Conservation (phyloP, 345 rosid genomes). For the Murraya paniculata region DNA sequence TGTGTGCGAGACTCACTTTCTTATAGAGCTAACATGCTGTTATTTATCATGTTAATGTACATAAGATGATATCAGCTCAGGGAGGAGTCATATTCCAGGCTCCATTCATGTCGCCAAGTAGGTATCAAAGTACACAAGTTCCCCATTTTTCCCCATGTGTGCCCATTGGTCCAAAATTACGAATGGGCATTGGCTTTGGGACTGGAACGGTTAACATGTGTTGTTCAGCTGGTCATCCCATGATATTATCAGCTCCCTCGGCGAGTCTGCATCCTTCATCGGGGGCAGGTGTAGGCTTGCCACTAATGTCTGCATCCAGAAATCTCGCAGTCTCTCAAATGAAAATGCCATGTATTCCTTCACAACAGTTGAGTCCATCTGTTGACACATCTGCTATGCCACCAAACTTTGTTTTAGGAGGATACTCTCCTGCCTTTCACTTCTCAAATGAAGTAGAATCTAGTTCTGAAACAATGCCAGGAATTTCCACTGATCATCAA, state of each 20-base stretch:
- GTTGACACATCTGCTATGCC: background rate
- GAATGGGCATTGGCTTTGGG: background rate
- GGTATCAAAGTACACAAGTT: background rate
- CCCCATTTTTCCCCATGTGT: background rate
- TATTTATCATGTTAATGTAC: background rate
- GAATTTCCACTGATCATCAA: background rate
- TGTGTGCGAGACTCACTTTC: too few relatives aligned
- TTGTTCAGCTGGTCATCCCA: background rate
- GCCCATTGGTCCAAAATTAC: background rate
- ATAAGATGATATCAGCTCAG: background rate
- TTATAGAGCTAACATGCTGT: background rate
- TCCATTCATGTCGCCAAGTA: background rate
- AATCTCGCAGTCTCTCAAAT: background rate
- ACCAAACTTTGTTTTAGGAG: background rate
- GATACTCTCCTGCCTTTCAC: background rate
- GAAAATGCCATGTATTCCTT: slow-evolving; percentile 2
- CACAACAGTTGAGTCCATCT: background rate
- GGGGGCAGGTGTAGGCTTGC: background rate
- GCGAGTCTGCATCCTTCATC: background rate
- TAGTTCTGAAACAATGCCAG: background rate
- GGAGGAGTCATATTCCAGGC: background rate
- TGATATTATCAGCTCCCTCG: background rate
- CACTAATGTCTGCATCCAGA: background rate
- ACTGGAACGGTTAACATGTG: background rate
- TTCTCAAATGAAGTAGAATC: background rate